These are phyloP conservation scores for Candida coleopterorum DNA, from an alignment of 805 yeast genomes.

Conservation along the genomic window DNA sequence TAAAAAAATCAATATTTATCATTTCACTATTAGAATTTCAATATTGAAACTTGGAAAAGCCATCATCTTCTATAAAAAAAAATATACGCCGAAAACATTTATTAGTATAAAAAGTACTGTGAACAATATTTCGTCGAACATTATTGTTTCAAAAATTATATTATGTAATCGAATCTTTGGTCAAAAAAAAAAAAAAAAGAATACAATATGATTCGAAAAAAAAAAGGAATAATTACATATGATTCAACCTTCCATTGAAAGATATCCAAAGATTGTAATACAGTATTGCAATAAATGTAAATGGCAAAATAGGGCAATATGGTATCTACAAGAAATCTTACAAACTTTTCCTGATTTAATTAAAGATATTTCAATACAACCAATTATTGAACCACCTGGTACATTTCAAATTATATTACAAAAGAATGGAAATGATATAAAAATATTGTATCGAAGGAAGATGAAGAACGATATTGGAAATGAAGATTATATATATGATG, in stretches of 20 bases:
- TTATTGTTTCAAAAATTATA: too few relatives aligned
- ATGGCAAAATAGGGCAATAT: constrained; percentile 84
- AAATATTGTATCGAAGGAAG: constrained; percentile 46
- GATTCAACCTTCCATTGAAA: constrained; percentile 5
- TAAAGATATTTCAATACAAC: constrained; percentile 35
- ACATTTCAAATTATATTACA: constrained; percentile 17
- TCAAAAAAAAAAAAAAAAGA: too few relatives aligned
- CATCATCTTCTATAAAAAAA: too few relatives aligned
- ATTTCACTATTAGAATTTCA: too few relatives aligned
- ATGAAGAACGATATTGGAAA: constrained; percentile 35
- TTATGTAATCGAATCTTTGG: too few relatives aligned
- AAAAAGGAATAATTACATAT: too few relatives aligned
- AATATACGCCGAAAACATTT: too few relatives aligned
- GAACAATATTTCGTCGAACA: too few relatives aligned
- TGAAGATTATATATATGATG: constrained; percentile 42
- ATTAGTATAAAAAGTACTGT: too few relatives aligned
- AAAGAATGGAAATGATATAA: constrained; percentile 3
- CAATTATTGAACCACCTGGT: constrained; percentile 21
- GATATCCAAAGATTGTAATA: constrained; percentile 60
- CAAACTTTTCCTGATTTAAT: constrained; percentile 68
- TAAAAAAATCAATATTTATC: too few relatives aligned
- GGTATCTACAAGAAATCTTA: constrained; percentile 84
- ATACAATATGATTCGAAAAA: too few relatives aligned
- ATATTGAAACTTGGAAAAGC: too few relatives aligned
- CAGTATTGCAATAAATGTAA: constrained; percentile 79